Evolutionary conservation across 129 eudicot genomes (phyloP).

Genomic region (Ambrosia trifida): DNA sequence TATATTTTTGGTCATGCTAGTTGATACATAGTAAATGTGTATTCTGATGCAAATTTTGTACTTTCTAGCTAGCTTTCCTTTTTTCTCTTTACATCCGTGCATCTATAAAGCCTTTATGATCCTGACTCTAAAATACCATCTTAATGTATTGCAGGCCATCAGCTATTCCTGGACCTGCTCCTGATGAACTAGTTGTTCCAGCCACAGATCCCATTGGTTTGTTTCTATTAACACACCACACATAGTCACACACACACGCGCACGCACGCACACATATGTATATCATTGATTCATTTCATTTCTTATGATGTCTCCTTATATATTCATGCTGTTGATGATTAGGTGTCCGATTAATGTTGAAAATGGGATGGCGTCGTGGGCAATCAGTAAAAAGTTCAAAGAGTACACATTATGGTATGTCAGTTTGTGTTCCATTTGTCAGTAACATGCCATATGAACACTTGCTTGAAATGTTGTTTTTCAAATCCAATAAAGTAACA

Average conservation of each 20-base stretch:
- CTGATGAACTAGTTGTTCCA: conserved; percentile 89
- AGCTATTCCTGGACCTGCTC: conserved; percentile 95
- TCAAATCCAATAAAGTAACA: not conserved
- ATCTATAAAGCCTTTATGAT: conserved; percentile 11
- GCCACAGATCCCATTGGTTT: conserved; percentile 85
- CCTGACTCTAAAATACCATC: conserved; percentile 12
- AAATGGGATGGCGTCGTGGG: conserved; percentile 99
- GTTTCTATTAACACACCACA: conserved; percentile 17
- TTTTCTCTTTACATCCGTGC: not conserved
- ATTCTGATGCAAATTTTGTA: conserved; percentile 9
- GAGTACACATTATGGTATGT: conserved; percentile 59
- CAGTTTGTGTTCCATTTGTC: conserved; percentile 3
- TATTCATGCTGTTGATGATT: conserved; percentile 27
- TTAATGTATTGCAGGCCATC: conserved; percentile 67
- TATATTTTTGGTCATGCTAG: not conserved
- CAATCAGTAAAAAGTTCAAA: conserved; percentile 65
- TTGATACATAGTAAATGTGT: conserved; percentile 7
- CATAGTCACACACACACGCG: too few species aligned
- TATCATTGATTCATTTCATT: too few species aligned
- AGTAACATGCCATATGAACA: conserved; percentile 22
- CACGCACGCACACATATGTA: too few species aligned
- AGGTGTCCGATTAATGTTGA: conserved; percentile 82
- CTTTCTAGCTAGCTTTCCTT: not conserved
- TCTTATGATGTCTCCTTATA: conserved; percentile 13
- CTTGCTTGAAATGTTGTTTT: conserved; percentile 25